Conservation (phyloP, 768 basidiomycete species). For the Glaciozyma martinii region DNA sequence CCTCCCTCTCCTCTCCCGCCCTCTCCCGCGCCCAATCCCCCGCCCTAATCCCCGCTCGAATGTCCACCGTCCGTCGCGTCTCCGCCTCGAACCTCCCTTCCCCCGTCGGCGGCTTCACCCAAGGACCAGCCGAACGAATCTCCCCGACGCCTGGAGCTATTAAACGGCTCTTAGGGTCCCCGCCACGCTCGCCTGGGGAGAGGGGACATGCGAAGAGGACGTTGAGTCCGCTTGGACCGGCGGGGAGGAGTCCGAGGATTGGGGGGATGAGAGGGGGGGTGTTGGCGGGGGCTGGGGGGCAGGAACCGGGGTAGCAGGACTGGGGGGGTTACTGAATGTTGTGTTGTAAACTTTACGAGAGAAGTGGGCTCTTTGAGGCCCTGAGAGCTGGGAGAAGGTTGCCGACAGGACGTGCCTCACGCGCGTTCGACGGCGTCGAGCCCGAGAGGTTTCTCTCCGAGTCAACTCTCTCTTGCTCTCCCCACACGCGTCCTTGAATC, state of each 20-base stretch:
- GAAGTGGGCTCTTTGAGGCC: too few relatives aligned
- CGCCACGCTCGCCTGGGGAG: background rate
- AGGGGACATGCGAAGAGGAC: background rate
- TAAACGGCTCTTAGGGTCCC: too few relatives aligned
- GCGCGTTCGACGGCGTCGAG: too few relatives aligned
- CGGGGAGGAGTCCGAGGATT: background rate
- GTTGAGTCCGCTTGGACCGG: background rate
- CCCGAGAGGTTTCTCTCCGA: too few relatives aligned
- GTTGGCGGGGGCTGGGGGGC: background rate
- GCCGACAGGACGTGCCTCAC: too few relatives aligned
- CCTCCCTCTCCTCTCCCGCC: background rate
- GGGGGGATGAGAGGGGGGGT: background rate
- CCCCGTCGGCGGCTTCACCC: background rate
- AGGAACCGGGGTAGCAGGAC: background rate
- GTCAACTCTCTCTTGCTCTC: too few relatives aligned
- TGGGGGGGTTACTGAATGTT: background rate
- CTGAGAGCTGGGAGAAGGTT: too few relatives aligned
- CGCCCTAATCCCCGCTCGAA: background rate
- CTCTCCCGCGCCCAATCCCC: background rate
- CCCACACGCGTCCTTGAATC: too few relatives aligned
- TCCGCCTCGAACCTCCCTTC: constrained; percentile 5
- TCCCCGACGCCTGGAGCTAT: too few relatives aligned
- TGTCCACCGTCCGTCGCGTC: background rate
- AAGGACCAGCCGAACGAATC: too few relatives aligned
- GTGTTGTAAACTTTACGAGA: too few relatives aligned